Evolutionary conservation across 352 stramenopile species (phyloP), one percentile per base, ranked within the genome.

Genomic region (Peronospora tabacina): DNA sequence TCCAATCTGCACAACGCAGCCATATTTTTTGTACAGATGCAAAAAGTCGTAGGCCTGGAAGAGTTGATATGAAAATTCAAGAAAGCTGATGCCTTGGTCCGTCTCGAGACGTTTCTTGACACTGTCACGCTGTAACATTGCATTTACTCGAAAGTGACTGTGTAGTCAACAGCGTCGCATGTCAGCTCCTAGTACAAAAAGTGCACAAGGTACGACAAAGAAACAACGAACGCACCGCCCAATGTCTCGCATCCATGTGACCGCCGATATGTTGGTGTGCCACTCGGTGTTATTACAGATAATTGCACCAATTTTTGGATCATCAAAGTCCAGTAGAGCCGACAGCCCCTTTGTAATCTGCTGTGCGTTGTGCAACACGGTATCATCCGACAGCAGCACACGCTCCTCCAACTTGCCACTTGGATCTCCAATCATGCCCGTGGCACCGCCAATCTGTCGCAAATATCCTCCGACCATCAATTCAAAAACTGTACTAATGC

Each of bases 1-100:
- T 40, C 97, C 97, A 44, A 99, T 86, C 71, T 99, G 97, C 41
- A 97, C 79, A 12, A 90, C 72, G 35, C 91, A 97, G 49, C 84
- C 71, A 52, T 98, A 72, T n/a, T 89, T 60, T 41, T 81, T 66
- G 68, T 89, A 89, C 10, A 99, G 66, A 60, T 99, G 92, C 47
- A 98, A 61, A 69, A 99, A 99, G 64, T 99, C 97, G 60, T 99
- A 99, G 7, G 96, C 95, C 72, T 99, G 96, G 52, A 99, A 91
- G 55, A 99, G 89, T 80, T 99, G 98, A 75, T 99, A 99, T 57
- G 97, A 98, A 60, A 99, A 99, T 80, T 99, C 97, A 48, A 99
- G 86, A 72, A 99, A 99, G 52, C 83, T 97, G 66, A 99, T 92
- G 38, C 89, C 89, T 20, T 96, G 86, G 58, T 98, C 95, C 30